phyloP scores from a whole-genome alignment of 179 eudicot species.

The Carnegiea gigantea region DNA sequence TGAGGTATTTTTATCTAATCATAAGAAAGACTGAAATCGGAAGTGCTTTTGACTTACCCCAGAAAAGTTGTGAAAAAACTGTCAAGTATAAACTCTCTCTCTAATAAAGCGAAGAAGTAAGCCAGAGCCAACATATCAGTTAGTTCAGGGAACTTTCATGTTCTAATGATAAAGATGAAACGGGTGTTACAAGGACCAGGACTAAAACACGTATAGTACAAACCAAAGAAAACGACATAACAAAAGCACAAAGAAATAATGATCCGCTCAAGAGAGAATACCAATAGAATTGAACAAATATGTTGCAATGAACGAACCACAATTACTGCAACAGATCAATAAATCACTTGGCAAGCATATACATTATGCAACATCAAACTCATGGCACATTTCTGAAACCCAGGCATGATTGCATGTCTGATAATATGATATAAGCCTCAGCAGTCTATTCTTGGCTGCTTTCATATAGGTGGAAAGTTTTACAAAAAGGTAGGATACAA shows the following conservation, averaged over 20 bases:
- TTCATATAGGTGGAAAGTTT: not conserved
- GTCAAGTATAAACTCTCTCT: not conserved
- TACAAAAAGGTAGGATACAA: not conserved
- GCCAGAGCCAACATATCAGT: not conserved
- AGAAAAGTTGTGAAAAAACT: no score
- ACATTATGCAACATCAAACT: not conserved
- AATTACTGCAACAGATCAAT: not conserved
- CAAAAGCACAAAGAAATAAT: not conserved
- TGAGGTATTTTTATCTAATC: no score
- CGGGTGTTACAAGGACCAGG: not conserved
- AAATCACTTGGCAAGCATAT: not conserved
- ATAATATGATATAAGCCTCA: not conserved
- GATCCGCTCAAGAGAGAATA: not conserved
- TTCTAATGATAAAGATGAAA: not conserved
- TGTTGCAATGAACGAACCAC: not conserved
- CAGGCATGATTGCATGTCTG: constrained; percentile 1
- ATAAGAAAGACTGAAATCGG: no score
- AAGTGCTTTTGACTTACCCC: no score
- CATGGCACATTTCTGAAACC: not conserved
- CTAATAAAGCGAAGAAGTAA: not conserved
- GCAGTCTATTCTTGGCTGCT: not conserved
- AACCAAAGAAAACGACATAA: not conserved
- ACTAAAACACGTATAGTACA: no score
- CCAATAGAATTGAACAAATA: not conserved
- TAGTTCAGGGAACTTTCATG: not conserved